Evolutionary conservation across 1,284 basidiomycete genomes (phyloP).

Genomic region (Leccinum fallax): DNA sequence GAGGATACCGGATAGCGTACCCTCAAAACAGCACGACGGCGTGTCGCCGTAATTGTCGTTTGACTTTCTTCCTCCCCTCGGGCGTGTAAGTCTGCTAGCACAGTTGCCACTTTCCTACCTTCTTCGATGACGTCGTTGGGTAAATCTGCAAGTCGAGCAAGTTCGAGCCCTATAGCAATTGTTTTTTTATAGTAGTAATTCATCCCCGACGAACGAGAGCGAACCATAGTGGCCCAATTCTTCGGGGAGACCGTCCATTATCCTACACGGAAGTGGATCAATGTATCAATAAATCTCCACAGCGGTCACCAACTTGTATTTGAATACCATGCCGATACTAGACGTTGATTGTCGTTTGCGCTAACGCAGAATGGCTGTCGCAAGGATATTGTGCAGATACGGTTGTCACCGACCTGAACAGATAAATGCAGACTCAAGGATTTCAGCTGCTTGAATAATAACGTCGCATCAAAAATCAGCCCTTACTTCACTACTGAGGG

Average conservation of each 20-base stretch:
- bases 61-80: slow-evolving; percentile 60
- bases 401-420: slow-evolving; percentile 60
- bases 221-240: slow-evolving; percentile 68
- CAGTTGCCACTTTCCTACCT: slow-evolving; percentile 61
- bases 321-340: slow-evolving; percentile 72
- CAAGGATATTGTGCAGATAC: background rate
- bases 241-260: slow-evolving; percentile 65
- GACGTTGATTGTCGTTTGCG: slow-evolving; percentile 52
- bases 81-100: slow-evolving; percentile 61
- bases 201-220: slow-evolving; percentile 3
- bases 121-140: slow-evolving; percentile 67
- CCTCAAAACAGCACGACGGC: slow-evolving; percentile 69
- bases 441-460: background rate
- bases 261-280: slow-evolving; percentile 36
- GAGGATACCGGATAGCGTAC: slow-evolving; percentile 40
- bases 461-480: slow-evolving; percentile 19
- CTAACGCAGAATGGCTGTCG: slow-evolving; percentile 35
- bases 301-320: slow-evolving; percentile 66
- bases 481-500: slow-evolving; percentile 75
- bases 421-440: slow-evolving; percentile 73
- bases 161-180: slow-evolving; percentile 68
- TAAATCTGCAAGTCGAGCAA: slow-evolving; percentile 82
- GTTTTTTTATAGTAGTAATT: background rate
- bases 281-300: background rate
- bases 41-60: slow-evolving; percentile 56